A percentile compares a stretch with the other conserved stretches of the same genome.
These are phyloP conservation scores for Ogataea philodendri DNA, from an alignment of 805 yeast species.

Conservation along the genomic window DNA sequence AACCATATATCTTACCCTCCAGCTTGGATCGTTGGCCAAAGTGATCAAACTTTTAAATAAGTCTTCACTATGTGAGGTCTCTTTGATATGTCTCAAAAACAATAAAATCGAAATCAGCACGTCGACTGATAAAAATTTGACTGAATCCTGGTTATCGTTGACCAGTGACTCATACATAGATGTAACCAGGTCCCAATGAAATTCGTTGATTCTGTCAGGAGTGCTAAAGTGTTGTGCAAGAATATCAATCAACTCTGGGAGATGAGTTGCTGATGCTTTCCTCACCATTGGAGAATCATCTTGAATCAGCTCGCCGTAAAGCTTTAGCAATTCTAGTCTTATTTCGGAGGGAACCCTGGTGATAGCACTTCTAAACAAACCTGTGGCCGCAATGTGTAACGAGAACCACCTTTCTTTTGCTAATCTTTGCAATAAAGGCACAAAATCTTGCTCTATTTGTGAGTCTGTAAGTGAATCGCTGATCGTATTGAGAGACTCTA, in stretches of 20 bases:
- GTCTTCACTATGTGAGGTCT: slow-evolving; percentile 58
- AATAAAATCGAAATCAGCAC: slow-evolving; percentile 78
- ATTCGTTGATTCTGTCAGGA: slow-evolving; percentile 48
- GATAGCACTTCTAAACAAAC: slow-evolving; percentile 72
- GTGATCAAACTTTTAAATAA: slow-evolving; percentile 63
- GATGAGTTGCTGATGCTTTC: slow-evolving; percentile 84
- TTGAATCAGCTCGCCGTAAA: slow-evolving; percentile 67
- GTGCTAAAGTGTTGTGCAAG: slow-evolving; percentile 36
- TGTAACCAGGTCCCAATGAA: slow-evolving; percentile 75
- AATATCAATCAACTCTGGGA: slow-evolving; percentile 70
- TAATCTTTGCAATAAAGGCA: slow-evolving; percentile 74
- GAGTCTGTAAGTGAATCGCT: slow-evolving; percentile 58
- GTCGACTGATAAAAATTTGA: slow-evolving; percentile 85
- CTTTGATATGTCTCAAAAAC: slow-evolving; percentile 59
- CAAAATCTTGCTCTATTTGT: slow-evolving; percentile 64
- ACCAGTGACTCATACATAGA: slow-evolving; percentile 77
- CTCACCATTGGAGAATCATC: slow-evolving; percentile 99
- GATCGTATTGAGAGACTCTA: slow-evolving; percentile 74
- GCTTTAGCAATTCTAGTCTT: slow-evolving; percentile 60
- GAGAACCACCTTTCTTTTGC: slow-evolving; percentile 94
- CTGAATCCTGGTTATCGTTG: slow-evolving; percentile 91
- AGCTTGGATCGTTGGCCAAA: slow-evolving; percentile 82
- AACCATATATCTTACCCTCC: slow-evolving; percentile 98
- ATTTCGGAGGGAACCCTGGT: slow-evolving; percentile 52
- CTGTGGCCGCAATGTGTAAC: slow-evolving; percentile 86